Evolutionary conservation across 139 green algal genomes (phyloP).

Genomic region (Chlorella sorokiniana): DNA sequence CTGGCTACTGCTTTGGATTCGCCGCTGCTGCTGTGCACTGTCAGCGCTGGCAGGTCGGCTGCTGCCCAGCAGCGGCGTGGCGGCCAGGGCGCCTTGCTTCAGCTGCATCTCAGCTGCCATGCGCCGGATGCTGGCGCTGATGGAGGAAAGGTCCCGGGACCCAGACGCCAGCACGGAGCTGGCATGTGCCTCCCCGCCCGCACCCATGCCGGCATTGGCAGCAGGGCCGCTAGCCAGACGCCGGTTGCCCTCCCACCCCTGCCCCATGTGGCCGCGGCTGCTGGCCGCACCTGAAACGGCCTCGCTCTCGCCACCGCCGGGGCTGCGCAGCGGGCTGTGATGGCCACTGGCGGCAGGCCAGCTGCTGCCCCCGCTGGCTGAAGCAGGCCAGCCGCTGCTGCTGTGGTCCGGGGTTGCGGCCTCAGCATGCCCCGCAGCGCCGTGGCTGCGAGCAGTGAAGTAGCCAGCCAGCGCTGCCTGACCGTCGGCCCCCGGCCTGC

Average conservation of each 20-base stretch:
- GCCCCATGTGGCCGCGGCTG: not conserved
- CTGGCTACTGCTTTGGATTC: no score
- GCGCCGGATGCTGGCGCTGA: conserved; percentile 10
- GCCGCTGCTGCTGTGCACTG: not conserved
- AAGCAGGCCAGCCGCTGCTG: not conserved
- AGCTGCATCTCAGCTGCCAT: conserved; percentile 25
- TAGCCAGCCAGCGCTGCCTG: not conserved
- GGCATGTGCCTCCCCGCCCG: not conserved
- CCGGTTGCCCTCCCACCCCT: not conserved
- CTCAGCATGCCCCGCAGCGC: not conserved
- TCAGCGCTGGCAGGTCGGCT: not conserved
- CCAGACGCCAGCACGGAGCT: not conserved
- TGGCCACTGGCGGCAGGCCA: not conserved
- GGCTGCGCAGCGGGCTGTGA: not conserved
- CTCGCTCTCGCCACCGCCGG: not conserved
- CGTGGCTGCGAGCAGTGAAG: conserved; percentile 5
- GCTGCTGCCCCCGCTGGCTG: not conserved
- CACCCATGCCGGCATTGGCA: not conserved
- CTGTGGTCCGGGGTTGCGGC: not conserved
- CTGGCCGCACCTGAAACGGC: not conserved
- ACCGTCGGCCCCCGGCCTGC: not conserved
- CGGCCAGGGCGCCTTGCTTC: not conserved
- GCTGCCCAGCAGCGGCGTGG: not conserved
- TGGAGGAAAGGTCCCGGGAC: not conserved
- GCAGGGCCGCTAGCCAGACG: not conserved